Evolutionary conservation across 176 grass and related monocot species (phyloP).

Genomic region (Ananas comosus): DNA sequence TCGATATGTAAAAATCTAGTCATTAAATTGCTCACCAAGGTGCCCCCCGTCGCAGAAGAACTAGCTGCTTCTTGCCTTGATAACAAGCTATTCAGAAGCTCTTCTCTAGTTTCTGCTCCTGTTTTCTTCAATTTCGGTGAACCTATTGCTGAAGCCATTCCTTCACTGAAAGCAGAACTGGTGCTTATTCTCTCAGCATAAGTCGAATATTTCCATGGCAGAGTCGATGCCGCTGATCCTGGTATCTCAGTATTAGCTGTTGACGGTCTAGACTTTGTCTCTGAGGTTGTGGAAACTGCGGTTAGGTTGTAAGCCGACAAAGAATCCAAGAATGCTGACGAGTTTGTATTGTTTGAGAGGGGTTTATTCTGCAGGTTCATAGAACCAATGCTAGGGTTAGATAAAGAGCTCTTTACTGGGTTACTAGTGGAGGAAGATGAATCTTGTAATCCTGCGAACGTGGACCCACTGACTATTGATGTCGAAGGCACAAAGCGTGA

Average conservation of each 20-base stretch:
- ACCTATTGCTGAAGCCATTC: conserved; percentile 55
- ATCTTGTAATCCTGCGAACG: conserved; percentile 52
- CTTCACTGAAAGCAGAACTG: conserved; percentile 74
- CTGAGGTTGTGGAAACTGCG: conserved; percentile 33
- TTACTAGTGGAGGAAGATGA: conserved; percentile 34
- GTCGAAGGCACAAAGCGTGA: conserved; percentile 54
- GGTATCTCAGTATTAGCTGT: conserved; percentile 25
- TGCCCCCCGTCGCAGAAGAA: conserved; percentile 30
- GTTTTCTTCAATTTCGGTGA: conserved; percentile 95
- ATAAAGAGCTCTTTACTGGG: conserved; percentile 47
- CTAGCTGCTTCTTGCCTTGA: conserved; percentile 52
- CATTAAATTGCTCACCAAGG: conserved; percentile 55
- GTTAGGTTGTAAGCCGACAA: conserved; percentile 33
- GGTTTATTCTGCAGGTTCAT: conserved; percentile 70
- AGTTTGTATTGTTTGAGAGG: conserved; percentile 39
- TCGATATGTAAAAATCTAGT: conserved; percentile 18
- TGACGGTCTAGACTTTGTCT: conserved; percentile 27
- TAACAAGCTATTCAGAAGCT: conserved; percentile 54
- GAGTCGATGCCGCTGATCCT: conserved; percentile 34
- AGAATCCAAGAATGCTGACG: conserved; percentile 31
- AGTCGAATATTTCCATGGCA: conserved; percentile 33
- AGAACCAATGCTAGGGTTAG: conserved; percentile 32
- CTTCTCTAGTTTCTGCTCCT: conserved; percentile 84
- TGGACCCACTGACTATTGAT: conserved; percentile 36
- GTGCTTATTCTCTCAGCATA: conserved; percentile 74